A percentile compares a stretch with the other conserved stretches of the same genome.
Conservation (phyloP, 805 yeast genomes). For the Starmerella apis region DNA sequence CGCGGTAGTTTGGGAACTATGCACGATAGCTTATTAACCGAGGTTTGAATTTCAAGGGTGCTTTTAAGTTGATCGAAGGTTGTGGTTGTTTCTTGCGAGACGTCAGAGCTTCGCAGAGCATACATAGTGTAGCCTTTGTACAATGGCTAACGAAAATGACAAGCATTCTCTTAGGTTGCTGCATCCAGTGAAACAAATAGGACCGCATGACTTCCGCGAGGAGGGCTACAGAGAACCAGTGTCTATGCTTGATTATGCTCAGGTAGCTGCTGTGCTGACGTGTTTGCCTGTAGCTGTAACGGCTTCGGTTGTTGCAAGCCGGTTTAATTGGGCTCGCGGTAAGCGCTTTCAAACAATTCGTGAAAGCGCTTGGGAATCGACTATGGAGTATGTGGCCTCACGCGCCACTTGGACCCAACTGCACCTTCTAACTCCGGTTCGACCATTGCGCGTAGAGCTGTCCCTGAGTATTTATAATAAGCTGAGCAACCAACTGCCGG, state of each 20-base stretch:
- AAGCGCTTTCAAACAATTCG: conserved; percentile 1
- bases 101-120: too few species aligned
- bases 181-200: conserved; percentile 6
- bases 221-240: conserved; percentile 10
- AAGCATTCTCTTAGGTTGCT: background rate
- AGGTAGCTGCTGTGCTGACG: conserved; percentile 8
- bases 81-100: background rate
- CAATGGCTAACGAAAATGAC: conserved; percentile 4
- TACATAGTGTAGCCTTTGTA: too few species aligned
- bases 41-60: background rate
- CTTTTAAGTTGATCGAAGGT: background rate
- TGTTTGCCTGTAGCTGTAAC: conserved; percentile 12
- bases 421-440: conserved; percentile 21
- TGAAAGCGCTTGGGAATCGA: conserved; percentile 12
- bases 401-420: conserved; percentile 19
- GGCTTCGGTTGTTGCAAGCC: background rate
- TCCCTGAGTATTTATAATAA: background rate
- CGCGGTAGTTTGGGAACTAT: background rate
- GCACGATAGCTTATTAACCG: background rate
- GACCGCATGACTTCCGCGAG: conserved; percentile 21
- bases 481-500: conserved; percentile 10
- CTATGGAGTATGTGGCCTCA: conserved; percentile 20
- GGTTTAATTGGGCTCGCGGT: conserved; percentile 6
- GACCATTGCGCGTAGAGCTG: conserved; percentile 22
- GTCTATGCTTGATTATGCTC: conserved; percentile 13